Conservation (phyloP, 1,139 yeast genomes). For the Nakaseomyces glabratus region DNA sequence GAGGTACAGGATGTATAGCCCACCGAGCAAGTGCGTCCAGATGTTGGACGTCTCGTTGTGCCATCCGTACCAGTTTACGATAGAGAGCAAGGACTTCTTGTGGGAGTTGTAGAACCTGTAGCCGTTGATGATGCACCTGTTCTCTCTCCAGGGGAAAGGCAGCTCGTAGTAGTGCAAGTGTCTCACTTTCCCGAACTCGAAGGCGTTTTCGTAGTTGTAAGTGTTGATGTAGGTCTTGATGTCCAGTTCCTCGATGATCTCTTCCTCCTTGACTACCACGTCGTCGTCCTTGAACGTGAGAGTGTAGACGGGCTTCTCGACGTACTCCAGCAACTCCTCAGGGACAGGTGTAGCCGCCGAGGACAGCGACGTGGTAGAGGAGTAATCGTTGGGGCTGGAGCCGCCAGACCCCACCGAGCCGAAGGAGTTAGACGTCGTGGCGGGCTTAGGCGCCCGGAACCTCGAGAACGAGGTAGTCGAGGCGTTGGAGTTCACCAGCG, state of each 20-base stretch:
- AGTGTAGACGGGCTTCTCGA: background rate
- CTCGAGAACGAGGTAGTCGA: background rate
- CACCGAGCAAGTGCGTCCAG: conserved; percentile 84
- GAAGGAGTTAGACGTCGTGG: background rate
- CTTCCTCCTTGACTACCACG: conserved; percentile 1
- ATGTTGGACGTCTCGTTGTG: conserved; percentile 91
- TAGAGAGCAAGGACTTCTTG: conserved; percentile 38
- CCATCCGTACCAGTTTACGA: conserved; percentile 34
- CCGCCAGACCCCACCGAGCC: too few relatives aligned
- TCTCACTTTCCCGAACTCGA: conserved; percentile 44
- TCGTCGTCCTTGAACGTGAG: background rate
- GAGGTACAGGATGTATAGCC: conserved; percentile 47
- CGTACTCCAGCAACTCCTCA: background rate
- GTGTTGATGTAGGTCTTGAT: conserved; percentile 34
- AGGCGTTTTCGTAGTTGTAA: conserved; percentile 55
- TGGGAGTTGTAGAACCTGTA: conserved; percentile 74
- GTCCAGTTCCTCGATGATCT: conserved; percentile 8
- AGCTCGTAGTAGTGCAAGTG: conserved; percentile 76
- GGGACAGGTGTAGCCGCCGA: conserved; percentile 6
- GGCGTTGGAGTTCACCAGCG: conserved; percentile 6
- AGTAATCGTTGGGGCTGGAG: conserved; percentile 1
- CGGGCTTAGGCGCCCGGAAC: background rate
- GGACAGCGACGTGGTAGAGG: conserved; percentile 5
- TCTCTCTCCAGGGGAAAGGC: conserved; percentile 91
- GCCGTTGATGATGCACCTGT: conserved; percentile 73